Evolutionary conservation across 768 basidiomycete genomes (phyloP), one percentile per base, ranked within the genome.

Genomic region (Leucosporidium creatinivorum): DNA sequence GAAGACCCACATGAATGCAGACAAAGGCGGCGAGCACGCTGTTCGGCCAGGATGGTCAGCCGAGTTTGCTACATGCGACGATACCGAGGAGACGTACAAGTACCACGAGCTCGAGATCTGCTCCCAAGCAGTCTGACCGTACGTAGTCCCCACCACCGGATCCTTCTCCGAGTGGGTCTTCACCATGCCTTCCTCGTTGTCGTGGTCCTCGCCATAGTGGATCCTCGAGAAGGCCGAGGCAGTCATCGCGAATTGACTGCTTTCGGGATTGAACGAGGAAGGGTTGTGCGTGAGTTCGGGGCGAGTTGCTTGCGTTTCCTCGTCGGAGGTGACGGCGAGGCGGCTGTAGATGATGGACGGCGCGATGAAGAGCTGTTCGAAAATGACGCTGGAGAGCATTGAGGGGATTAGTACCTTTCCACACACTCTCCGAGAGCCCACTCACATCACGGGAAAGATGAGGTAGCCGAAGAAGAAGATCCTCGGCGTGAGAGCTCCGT

Each of bases 381-480:
- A 56, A 68, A 79, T 72, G 51, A 80, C 68, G 1, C 78, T 80
- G 58, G 1, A 28, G 18, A 15, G 8, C 39, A 26, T 6, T 7
- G 12, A 26, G 9, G 49, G 9, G 49, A 33, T 44, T 28, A 31
- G 36, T 1, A 59, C 58, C 18, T 64, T 10, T 58, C 13, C 33
- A 52, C 19, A 63, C 61, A 25, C 36, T 25, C 44, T 15, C 48
- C 23, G 26, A 28, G 36, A 47, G 13, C 26, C 8, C 25, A 54
- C 52, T 25, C 15, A 54, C 52, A 25, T 30, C 18, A 73, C 66
- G 19, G 78, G 78, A 30, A 80, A 69, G 39, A 75, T 58, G 5
- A 73, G 69, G 65, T 80, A 80, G 17, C 65, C 57, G 73, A 78
- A 75, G 73, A 80, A 80, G 72, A 79, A 80, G 17, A 70, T 74